phyloP scores from a whole-genome alignment of 129 eudicot species.

The Flaveria robusta region DNA sequence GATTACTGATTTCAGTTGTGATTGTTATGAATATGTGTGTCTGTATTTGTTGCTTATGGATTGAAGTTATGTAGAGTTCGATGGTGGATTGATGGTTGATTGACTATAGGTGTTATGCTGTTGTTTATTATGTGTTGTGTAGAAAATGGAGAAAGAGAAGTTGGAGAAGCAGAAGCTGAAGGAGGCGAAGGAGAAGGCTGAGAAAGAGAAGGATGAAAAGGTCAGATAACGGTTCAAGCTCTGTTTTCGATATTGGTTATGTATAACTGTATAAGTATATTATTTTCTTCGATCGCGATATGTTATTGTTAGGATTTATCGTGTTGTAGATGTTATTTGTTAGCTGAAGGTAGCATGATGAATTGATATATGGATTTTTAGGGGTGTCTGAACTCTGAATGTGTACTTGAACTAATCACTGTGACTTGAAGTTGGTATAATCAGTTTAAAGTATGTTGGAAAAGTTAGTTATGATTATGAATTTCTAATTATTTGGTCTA shows the following conservation, averaged over 20 bases:
- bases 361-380: not conserved
- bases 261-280: not conserved
- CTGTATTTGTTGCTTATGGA: not conserved
- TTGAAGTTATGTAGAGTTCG: slow-evolving; percentile 6
- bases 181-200: slow-evolving; percentile 76
- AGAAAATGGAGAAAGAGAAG: slow-evolving; percentile 86
- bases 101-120: slow-evolving; percentile 21
- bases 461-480: not conserved
- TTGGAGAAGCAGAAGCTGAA: slow-evolving; percentile 66
- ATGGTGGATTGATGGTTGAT: not conserved
- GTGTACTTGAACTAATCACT: not conserved
- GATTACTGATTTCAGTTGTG: no score
- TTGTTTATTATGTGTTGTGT: not conserved
- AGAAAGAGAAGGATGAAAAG: slow-evolving; percentile 68
- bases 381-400: not conserved
- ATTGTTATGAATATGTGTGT: not conserved
- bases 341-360: slow-evolving; percentile 4
- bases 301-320: not conserved
- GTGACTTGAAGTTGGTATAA: not conserved
- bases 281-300: not conserved
- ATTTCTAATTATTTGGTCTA: not conserved
- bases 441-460: not conserved
- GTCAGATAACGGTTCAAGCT: slow-evolving; percentile 28
- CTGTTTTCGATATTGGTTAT: not conserved
- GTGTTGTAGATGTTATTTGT: not conserved